Conservation (phyloP, 176 grass and related monocot species). For the Aegilops umbellulata region DNA sequence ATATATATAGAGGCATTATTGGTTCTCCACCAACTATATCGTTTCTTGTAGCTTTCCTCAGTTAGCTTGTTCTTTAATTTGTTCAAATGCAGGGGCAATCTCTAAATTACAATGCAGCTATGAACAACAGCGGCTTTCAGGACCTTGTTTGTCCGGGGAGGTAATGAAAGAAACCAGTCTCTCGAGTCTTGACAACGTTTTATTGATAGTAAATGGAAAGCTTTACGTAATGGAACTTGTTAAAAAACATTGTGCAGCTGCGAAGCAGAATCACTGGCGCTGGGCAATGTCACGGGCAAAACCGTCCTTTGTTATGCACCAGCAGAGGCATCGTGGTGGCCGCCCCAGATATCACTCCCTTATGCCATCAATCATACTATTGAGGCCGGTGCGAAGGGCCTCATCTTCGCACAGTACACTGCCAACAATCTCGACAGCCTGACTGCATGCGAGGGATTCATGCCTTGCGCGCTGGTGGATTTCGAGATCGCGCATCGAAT, state of each 20-base stretch:
- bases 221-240: too few species aligned
- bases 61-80: too few species aligned
- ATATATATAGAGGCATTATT: too few species aligned
- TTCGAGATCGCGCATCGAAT: not conserved
- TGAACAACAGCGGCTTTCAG: not conserved
- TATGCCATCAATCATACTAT: not conserved
- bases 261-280: not conserved
- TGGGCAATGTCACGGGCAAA: not conserved
- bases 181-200: not conserved
- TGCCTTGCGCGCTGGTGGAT: constrained; percentile 19
- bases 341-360: accelerated
- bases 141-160: not conserved
- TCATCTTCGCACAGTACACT: constrained; percentile 26
- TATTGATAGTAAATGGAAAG: not conserved
- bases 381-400: not conserved
- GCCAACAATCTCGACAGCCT: not conserved
- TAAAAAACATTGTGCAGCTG: not conserved
- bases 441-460: not conserved
- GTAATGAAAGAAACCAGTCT: not conserved
- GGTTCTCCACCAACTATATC: not conserved
- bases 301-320: constrained; percentile 29
- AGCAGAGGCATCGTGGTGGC: not conserved
- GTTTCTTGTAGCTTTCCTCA: not conserved
- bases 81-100: constrained; percentile 44
- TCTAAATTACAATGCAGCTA: not conserved